Evolutionary conservation across 140 eudicot genomes (phyloP).

Genomic region (Cichorium intybus): DNA sequence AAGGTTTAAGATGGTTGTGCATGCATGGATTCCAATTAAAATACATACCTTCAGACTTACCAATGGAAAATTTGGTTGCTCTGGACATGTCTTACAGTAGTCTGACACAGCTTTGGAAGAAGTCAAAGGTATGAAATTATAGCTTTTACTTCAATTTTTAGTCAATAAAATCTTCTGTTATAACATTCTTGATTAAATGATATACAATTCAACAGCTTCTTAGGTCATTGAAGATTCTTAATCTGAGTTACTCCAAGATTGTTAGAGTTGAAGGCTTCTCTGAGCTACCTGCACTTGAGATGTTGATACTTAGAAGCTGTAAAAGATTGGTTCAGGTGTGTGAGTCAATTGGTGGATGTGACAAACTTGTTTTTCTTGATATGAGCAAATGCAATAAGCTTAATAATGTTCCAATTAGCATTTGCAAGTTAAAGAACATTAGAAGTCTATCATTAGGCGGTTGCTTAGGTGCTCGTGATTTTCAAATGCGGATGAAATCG

Average conservation of each 20-base stretch:
- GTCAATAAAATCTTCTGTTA: too few relatives aligned
- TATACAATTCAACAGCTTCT: not conserved
- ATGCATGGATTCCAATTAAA: slow-evolving; percentile 17
- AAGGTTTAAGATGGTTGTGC: slow-evolving; percentile 20
- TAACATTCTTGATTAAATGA: not conserved
- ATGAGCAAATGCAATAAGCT: slow-evolving; percentile 13
- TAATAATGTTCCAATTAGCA: slow-evolving; percentile 6
- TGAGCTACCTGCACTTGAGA: slow-evolving; percentile 15
- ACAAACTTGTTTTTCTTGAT: slow-evolving; percentile 4
- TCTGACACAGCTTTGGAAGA: slow-evolving; percentile 10
- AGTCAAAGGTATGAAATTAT: slow-evolving; percentile 6
- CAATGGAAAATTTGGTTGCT: slow-evolving; percentile 5
- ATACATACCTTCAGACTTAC: slow-evolving; percentile 12
- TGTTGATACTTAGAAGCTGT: slow-evolving; percentile 19
- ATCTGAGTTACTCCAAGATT: slow-evolving; percentile 13
- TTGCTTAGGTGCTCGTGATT: not conserved
- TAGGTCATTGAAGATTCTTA: slow-evolving; percentile 14
- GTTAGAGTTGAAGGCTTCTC: not conserved
- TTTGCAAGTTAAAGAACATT: not conserved
- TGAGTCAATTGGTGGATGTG: slow-evolving; percentile 12
- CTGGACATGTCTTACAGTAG: slow-evolving; percentile 27
- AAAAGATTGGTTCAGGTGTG: not conserved
- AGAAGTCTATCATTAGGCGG: not conserved
- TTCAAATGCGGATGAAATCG: too few relatives aligned
- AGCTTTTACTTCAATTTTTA: too few relatives aligned